phyloP scores from a whole-genome alignment of 164 flowering plant genomes.

The Umbellularia californica region DNA sequence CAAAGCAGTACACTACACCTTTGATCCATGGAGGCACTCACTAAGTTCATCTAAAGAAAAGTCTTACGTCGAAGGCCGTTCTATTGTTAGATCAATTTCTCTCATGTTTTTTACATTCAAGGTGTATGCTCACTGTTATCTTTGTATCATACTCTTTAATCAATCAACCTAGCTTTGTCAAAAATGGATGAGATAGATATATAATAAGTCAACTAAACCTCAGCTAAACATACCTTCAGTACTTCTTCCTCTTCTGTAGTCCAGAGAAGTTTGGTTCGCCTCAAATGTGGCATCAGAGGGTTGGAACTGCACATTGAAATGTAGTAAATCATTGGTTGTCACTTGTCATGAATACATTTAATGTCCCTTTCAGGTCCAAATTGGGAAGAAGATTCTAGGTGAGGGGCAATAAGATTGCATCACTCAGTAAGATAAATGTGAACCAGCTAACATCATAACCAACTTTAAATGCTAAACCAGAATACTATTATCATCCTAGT shows the following conservation, averaged over 20 bases:
- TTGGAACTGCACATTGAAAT: conserved; percentile 13
- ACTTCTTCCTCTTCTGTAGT: conserved; percentile 21
- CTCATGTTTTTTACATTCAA: too few species aligned
- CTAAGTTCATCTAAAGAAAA: neutral
- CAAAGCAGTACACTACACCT: too few species aligned
- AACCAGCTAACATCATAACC: neutral
- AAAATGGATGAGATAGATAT: neutral
- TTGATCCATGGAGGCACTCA: too few species aligned
- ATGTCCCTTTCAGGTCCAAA: too few species aligned
- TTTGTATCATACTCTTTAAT: neutral
- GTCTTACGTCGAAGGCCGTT: neutral
- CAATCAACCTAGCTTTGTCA: neutral
- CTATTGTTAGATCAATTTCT: too few species aligned
- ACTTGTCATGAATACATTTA: neutral
- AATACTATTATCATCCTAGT: neutral
- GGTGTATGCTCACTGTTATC: too few species aligned
- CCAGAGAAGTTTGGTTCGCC: conserved; percentile 20
- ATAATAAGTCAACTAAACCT: neutral
- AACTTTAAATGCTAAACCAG: too few species aligned
- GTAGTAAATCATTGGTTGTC: neutral
- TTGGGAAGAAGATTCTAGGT: neutral
- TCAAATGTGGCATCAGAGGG: neutral
- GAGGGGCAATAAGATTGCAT: neutral
- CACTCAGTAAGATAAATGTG: neutral
- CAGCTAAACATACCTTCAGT: conserved; percentile 18